phyloP scores from a whole-genome alignment of 2,329 filamentous ascomycete genomes.

The Sarocladiaceae sp. region DNA sequence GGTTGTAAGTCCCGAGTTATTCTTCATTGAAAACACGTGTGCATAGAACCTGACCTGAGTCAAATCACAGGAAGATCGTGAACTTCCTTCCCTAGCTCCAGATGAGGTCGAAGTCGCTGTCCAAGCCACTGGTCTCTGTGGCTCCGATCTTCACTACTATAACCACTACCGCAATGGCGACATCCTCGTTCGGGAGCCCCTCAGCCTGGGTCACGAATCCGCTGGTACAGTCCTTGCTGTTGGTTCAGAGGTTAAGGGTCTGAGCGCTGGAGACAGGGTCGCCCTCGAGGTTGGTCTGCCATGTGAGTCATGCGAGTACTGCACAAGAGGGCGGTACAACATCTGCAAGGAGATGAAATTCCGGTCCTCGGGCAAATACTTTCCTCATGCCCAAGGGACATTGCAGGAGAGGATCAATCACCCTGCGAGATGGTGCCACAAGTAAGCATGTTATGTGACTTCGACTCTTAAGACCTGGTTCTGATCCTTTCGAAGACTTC shows the following conservation, averaged over 20 bases:
- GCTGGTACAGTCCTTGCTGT: constrained; percentile 63
- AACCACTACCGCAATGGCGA: constrained; percentile 60
- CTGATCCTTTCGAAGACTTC: constrained; percentile 32
- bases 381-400: constrained; percentile 53
- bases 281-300: constrained; percentile 72
- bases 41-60: neutral
- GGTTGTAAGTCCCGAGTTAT: constrained; percentile 30
- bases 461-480: neutral
- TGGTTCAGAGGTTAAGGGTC: constrained; percentile 47
- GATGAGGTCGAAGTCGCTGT: constrained; percentile 56
- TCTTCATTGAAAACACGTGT: neutral
- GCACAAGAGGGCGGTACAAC: constrained; percentile 52
- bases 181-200: constrained; percentile 61
- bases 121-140: constrained; percentile 58
- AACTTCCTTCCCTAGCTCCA: constrained; percentile 44
- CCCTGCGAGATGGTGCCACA: constrained; percentile 50
- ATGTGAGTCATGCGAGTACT: constrained; percentile 51
- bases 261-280: constrained; percentile 63
- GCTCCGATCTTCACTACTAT: constrained; percentile 62
- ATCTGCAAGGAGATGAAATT: constrained; percentile 53
- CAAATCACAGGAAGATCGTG: constrained; percentile 44
- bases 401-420: constrained; percentile 51
- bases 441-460: constrained; percentile 14
- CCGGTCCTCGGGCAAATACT: constrained; percentile 49
- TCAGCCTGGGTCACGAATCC: constrained; percentile 76